Conservation (phyloP, 2,329 filamentous ascomycete species). For the Gnomoniopsis smithogilvyi region DNA sequence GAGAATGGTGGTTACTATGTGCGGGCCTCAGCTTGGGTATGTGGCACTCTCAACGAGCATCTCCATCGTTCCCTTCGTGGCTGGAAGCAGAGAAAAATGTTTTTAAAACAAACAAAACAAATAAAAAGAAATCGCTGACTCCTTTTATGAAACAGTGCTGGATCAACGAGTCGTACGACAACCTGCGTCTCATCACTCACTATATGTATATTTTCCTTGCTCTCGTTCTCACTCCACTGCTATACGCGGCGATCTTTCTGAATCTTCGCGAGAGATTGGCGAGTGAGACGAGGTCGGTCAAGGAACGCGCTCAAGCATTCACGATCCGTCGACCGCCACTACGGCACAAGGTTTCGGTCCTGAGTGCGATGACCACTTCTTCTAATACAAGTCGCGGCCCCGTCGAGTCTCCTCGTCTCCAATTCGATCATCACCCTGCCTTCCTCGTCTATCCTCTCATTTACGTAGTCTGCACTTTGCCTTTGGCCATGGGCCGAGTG, state of each 20-base stretch:
- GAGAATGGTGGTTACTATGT: constrained; percentile 41
- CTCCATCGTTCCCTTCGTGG: too few species aligned
- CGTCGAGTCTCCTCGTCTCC: not conserved
- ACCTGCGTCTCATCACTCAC: constrained; percentile 55
- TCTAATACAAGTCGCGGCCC: not conserved
- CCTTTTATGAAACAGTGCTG: too few species aligned
- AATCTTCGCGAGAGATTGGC: constrained; percentile 24
- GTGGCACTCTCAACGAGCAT: constrained; percentile 8
- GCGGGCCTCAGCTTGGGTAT: constrained; percentile 51
- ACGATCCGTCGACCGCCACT: not conserved
- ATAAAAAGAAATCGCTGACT: too few species aligned
- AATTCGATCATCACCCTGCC: constrained; percentile 30
- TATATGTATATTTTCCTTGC: constrained; percentile 60
- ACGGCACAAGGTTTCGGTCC: not conserved
- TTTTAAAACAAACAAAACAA: too few species aligned
- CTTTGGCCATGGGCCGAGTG: constrained; percentile 58
- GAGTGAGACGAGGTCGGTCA: not conserved
- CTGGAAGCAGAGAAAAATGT: too few species aligned
- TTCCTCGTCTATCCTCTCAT: constrained; percentile 61
- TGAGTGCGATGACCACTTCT: constrained; percentile 2
- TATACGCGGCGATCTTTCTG: constrained; percentile 36
- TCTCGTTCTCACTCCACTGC: constrained; percentile 30
- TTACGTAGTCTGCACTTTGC: constrained; percentile 59
- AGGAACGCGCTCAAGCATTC: not conserved
- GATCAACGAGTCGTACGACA: constrained; percentile 51